Base-by-base conservation (phyloP, 2,329 filamentous ascomycete genomes). In the Penicillium capsulatum region DNA sequence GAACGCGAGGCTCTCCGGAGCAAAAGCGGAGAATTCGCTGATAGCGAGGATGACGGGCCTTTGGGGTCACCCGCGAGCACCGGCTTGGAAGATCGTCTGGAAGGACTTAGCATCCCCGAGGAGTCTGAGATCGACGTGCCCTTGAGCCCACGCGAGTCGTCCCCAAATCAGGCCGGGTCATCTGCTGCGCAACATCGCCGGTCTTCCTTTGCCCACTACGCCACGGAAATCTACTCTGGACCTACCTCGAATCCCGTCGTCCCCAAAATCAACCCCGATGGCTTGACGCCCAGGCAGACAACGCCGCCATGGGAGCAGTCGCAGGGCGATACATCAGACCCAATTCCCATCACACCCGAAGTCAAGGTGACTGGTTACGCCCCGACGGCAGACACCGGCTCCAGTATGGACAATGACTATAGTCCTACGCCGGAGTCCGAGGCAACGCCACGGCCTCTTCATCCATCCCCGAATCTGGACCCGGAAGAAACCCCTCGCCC, bases 21-120 rank as follows among this genome's bases (percentile, higher is more conserved):
- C 31, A 47, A 42, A 29, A 45, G 45, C 31, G 50, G 41, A 17
- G 53, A 53, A 13, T 55, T 49, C 2, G 48, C 45, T n/a, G 48
- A 50, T 6, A 40, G 43, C 11, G 53, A 51, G 22, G 53, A 55
- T 17, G 56, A 58, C 4, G 55, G 59, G 14, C 38, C 42, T 16
- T 31, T 53, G 19, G 51, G 49, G 3, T 53, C 60, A 2, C 48
- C 53, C 5, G 45, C 40, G 16, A 58, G 45, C 31, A 46, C 48
- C 6, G 54, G 47, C 4, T 32, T 66, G 8, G 64, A 61, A 34
- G 57, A 60, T 28, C 50, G 46, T 7, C 58, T 67, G 16, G 59
- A 61, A 17, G 54, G 51, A 4, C 53, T 68, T 24, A 54, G 59
- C 17, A 57, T 68, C 20, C 54, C 55, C 3, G 62, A 66, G 22